Conservation (phyloP, 768 basidiomycete species). For the Sarcodon aspratus region DNA sequence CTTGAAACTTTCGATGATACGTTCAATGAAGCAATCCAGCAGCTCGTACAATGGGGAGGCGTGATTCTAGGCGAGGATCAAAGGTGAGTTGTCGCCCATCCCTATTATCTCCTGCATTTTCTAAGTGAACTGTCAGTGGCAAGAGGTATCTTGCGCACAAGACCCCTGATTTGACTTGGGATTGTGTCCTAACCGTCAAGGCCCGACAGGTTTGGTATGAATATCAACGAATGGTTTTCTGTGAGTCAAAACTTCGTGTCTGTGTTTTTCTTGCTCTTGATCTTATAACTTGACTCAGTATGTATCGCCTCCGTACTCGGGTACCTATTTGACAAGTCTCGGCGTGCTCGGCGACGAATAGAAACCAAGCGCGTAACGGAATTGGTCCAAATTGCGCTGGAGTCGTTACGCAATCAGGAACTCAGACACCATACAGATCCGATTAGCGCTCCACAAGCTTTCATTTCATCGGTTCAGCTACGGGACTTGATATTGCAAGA, state of each 20-base stretch:
- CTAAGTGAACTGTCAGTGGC: constrained; percentile 32
- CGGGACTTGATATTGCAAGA: constrained; percentile 79
- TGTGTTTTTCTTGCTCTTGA: constrained; percentile 1
- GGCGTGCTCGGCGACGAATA: constrained; percentile 37
- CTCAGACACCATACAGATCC: constrained; percentile 76
- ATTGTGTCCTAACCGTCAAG: constrained; percentile 57
- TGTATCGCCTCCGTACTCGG: background rate
- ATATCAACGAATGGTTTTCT: constrained; percentile 53
- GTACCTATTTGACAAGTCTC: constrained; percentile 4
- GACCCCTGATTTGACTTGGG: constrained; percentile 53
- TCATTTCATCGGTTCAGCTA: constrained; percentile 77
- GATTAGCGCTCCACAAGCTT: constrained; percentile 58
- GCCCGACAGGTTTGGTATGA: constrained; percentile 53
- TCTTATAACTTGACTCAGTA: background rate
- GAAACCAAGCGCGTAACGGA: constrained; percentile 59
- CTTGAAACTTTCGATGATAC: constrained; percentile 53
- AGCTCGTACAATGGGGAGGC: constrained; percentile 64
- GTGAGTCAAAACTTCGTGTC: constrained; percentile 26
- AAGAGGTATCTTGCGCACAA: constrained; percentile 67
- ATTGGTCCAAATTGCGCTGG: constrained; percentile 71
- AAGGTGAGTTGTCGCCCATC: constrained; percentile 33
- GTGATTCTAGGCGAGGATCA: constrained; percentile 54
- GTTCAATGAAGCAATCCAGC: constrained; percentile 70
- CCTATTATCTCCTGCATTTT: background rate
- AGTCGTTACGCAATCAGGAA: constrained; percentile 75